Evolutionary conservation across 2,329 filamentous ascomycete species (phyloP).

Genomic region (Neopestalotiopsis sp.): DNA sequence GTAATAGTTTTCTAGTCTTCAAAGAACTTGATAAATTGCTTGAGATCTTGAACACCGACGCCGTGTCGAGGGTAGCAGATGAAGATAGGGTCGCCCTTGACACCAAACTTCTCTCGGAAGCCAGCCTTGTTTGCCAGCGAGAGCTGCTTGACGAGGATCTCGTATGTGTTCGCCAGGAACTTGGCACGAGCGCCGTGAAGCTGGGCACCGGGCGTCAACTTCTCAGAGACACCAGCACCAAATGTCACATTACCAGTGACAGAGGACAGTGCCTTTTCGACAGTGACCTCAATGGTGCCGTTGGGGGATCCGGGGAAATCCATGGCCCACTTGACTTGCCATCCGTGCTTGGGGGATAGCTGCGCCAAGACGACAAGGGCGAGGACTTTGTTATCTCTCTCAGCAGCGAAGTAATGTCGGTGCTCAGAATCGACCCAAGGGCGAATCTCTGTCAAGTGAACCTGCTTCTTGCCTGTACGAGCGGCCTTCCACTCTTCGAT

Average conservation of each 20-base stretch:
- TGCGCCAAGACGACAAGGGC: constrained; percentile 85
- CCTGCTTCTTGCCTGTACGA: constrained; percentile 81
- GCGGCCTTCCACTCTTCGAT: constrained; percentile 80
- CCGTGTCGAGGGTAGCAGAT: constrained; percentile 90
- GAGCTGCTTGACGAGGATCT: constrained; percentile 77
- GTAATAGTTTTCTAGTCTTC: constrained; percentile 57
- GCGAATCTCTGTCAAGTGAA: constrained; percentile 87
- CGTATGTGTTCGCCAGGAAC: constrained; percentile 83
- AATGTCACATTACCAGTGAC: constrained; percentile 76
- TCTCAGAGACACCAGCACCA: constrained; percentile 78
- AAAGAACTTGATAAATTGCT: constrained; percentile 90
- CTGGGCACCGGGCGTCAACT: constrained; percentile 80
- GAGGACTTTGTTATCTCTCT: constrained; percentile 72
- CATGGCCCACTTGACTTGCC: constrained; percentile 95
- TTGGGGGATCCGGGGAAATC: constrained; percentile 89
- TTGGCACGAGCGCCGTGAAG: constrained; percentile 80
- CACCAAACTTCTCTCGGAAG: constrained; percentile 90
- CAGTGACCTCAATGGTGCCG: constrained; percentile 84
- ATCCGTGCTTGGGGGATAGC: constrained; percentile 80
- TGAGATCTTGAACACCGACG: constrained; percentile 79
- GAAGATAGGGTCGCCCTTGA: constrained; percentile 82
- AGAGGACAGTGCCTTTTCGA: constrained; percentile 59
- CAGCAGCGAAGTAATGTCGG: constrained; percentile 83
- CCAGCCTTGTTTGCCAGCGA: constrained; percentile 84
- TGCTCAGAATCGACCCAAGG: constrained; percentile 87